Base-by-base conservation (phyloP, 208 protist species). In the Sergeia podlipaevii region DNA sequence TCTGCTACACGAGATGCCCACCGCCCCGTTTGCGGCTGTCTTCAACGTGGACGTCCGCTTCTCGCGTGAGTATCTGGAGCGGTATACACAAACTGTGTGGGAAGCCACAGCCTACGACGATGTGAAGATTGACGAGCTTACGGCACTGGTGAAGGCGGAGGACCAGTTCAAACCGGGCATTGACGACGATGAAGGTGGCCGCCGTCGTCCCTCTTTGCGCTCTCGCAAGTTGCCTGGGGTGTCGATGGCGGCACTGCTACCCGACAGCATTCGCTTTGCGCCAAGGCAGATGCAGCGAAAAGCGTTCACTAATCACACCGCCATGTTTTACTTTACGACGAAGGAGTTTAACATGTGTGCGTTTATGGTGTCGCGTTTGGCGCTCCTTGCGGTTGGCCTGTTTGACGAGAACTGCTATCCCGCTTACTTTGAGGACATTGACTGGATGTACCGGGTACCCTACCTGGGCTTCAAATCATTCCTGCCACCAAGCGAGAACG, bases 351-450 rank as follows among this genome's bases (percentile, higher is more conserved):
- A 56, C 4, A 70, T 60, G n/a, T 18, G 51, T 21, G 44, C 48
- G 24, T 23, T 79, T 23, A 70, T n/a, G n/a, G n/a, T n/a, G n/a
- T n/a, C 72, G 20, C 65, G 72, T 3, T 47, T 74, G 5, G 61
- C 61, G 27, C 49, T 79, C 1, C 58, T 52, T 7, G 59, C 46
- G 13, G 61, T 58, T 4, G 72, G 66, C 10, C 67, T 62, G 38
- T 70, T 78, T 37, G 71, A 78, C 42, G 71, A 78, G 49, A 78
- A 78, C 50, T 74, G 51, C 45, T 78, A 63, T 29, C 71, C 71
- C 17, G 63, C 58, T 1, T 74, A 74, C 52, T 57, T 78, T 45
- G 71, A 78, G 18, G 71, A 78, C 39, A 60, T 70, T 55, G 72
- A 79, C 46, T 37, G 51, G 8, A 43, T 36, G 0, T 66, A 49